Base-by-base conservation (phyloP, 1,284 basidiomycete species). In the Vanrija sp. region DNA sequence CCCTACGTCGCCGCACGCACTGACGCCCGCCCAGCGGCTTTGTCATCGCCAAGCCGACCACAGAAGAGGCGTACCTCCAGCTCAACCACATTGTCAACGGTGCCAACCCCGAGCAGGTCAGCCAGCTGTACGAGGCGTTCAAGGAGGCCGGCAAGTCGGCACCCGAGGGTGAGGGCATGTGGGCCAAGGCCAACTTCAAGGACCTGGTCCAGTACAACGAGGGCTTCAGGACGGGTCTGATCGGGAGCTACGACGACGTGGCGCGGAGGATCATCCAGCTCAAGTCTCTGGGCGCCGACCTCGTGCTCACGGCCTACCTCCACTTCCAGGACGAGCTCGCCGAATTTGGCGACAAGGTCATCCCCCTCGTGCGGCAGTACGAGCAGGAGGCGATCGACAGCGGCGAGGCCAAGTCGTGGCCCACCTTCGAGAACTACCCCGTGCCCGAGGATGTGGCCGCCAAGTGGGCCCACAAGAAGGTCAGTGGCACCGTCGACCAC, bases 191-290 rank as follows among this genome's bases (percentile, higher is more conserved):
- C 12, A 53, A 45, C 16, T 25, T 46, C 10, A 45, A 54, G 25
- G 41, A 54, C n/a, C 20, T 49, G 20, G 56, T 57, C 14, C 56
- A 57, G 36, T 57, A 46, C 56, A 57, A 57, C 36, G 56, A 57
- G 18, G 56, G 56, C 10, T 57, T 57, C 47, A 46, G 48, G 18
- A 45, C 52, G 2, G 46, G 48, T 4, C 31, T 57, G 47, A 57
- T 57, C 24, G 56, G 56, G 6, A 57, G 52, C 6, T 27, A 31
- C 10, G 52, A 54, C 20, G 42, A 49, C 20, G 41, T 57, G n/a
- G 56, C 51, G n/a, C 45, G 54, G 20, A 43, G 56, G 2, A 58
- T 58, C 44, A 49, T 58, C 43, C 22, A 51, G 31, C 49, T 58
- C 47, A 53, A 52, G 44, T 54, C 56, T 9, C 36, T 54, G 15